phyloP scores from a whole-genome alignment of 2,329 filamentous ascomycete species.

The Coleophoma cylindrospora region DNA sequence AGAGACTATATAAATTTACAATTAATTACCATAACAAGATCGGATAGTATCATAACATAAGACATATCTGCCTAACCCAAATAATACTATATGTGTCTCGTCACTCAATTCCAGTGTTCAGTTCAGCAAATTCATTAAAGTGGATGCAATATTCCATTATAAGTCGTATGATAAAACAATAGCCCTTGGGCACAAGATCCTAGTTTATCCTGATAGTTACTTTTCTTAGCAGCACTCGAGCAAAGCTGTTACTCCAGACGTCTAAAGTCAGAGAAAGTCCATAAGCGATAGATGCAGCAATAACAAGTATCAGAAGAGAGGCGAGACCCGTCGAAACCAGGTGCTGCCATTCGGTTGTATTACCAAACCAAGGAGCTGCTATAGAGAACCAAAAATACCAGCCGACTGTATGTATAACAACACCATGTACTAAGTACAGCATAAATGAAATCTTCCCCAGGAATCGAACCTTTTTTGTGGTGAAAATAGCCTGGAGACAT shows the following conservation, averaged over 20 bases:
- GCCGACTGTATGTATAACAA: not conserved
- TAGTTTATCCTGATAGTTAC: too few relatives aligned
- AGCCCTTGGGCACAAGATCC: too few relatives aligned
- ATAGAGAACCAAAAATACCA: not conserved
- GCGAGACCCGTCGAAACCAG: not conserved
- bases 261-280: not conserved
- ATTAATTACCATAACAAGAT: too few relatives aligned
- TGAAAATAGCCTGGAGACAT: slow-evolving; percentile 52
- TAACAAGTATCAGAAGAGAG: not conserved
- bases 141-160: too few relatives aligned
- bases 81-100: too few relatives aligned
- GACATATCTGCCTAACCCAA: too few relatives aligned
- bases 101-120: too few relatives aligned
- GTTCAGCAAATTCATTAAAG: too few relatives aligned
- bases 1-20: too few relatives aligned
- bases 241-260: not conserved
- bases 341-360: not conserved
- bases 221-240: not conserved
- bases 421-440: slow-evolving; percentile 57
- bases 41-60: too few relatives aligned
- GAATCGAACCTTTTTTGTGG: slow-evolving; percentile 50
- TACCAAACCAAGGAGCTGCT: not conserved
- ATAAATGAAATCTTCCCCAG: slow-evolving; percentile 55
- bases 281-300: not conserved
- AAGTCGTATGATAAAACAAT: too few relatives aligned